Evolutionary conservation across 2,329 filamentous ascomycete species (phyloP), one percentile per base, ranked within the genome.

Genomic region (Phyllosticta citriasiana): DNA sequence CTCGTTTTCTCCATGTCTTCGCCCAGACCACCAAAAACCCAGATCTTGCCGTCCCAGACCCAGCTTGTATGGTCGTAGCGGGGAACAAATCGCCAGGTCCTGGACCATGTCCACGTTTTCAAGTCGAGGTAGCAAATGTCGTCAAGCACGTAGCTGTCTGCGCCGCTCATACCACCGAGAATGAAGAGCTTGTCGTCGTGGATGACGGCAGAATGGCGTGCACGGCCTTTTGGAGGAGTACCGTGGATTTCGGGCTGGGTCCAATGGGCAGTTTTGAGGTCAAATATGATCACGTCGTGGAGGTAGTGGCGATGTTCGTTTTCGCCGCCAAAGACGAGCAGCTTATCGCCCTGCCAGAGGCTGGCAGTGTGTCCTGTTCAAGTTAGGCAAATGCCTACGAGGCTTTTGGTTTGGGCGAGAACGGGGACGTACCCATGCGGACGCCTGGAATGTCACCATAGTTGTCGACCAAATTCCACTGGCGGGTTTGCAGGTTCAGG

Each of bases 381-480:
- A 47, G 60, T 62, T 19, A 59, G 56, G 25, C 24, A n/a, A 52
- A 24, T 25, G 30, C 22, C 14, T 57, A 22, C 33, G 27, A 57
- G 56, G 55, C 59, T 52, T 56, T 33, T 33, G 58, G 50, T 55
- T 60, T 54, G 40, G 52, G 33, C 26, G 35, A 26, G 58, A 30
- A 22, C 19, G 19, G 19, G 19, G 19, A 64, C 81, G 67, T 80
- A 91, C 92, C 93, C 94, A 97, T 97, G 66, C 93, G 86, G 57
- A 97, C 93, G 14, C 93, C 93, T 4, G 93, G 93, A 66, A 97
- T 97, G 75, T 97, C 93, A 35, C 94, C 94, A 78, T 96, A 99
- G 75, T 99, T 99, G 76, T 97, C 94, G 22, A 99, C 93, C 57
- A 99, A 79, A 66, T 85, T 94, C 94, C 94, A 99, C 73, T 94